phyloP scores from a whole-genome alignment of 805 yeast species.

The Candida suzukii region DNA sequence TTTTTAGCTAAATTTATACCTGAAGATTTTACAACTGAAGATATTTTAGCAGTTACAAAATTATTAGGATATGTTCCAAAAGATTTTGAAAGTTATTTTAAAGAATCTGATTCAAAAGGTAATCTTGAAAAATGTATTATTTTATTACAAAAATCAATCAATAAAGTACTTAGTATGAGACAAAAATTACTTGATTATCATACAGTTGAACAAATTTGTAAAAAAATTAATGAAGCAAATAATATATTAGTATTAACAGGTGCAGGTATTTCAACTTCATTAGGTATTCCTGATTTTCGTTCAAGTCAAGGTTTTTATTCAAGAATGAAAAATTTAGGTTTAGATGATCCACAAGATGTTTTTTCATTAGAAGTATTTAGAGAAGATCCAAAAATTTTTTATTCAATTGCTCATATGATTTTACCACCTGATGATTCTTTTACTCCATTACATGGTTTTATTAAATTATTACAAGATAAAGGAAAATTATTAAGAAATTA shows the following conservation, averaged over 20 bases:
- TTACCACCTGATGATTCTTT: constrained; percentile 62
- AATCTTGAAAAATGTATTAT: constrained; percentile 29
- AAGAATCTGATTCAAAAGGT: not conserved
- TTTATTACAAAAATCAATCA: constrained; percentile 56
- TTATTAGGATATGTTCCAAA: constrained; percentile 49
- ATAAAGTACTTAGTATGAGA: constrained; percentile 51
- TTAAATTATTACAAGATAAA: constrained; percentile 64
- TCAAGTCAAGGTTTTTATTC: constrained; percentile 83
- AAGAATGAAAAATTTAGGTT: constrained; percentile 56
- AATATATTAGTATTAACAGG: constrained; percentile 77
- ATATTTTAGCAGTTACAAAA: constrained; percentile 48
- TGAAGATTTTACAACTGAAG: constrained; percentile 48
- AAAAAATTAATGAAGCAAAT: constrained; percentile 44
- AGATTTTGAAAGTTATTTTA: constrained; percentile 8
- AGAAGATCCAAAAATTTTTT: constrained; percentile 73
- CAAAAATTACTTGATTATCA: constrained; percentile 45
- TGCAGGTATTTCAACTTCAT: constrained; percentile 85
- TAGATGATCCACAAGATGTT: constrained; percentile 86
- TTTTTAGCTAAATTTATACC: constrained; percentile 62
- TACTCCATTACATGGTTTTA: constrained; percentile 79
- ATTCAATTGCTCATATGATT: constrained; percentile 79
- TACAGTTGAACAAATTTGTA: constrained; percentile 52
- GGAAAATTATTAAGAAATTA: constrained; percentile 76
- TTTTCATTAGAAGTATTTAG: constrained; percentile 68
- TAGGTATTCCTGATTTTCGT: constrained; percentile 91